Base-by-base conservation (phyloP, 805 yeast species). In the Metschnikowia cubensis region DNA sequence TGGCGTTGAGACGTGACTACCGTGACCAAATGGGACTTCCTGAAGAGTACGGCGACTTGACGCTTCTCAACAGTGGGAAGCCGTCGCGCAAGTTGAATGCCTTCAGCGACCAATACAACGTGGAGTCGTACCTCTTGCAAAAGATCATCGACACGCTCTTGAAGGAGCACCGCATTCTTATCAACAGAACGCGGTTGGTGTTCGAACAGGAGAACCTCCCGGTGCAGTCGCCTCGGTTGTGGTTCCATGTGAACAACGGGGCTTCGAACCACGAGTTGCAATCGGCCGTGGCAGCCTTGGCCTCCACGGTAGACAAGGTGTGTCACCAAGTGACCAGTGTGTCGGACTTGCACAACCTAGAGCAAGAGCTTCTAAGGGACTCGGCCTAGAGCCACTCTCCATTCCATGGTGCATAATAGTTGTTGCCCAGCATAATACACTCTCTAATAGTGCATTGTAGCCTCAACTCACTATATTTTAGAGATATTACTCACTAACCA, bases 81-180 rank as follows among this genome's bases (percentile, higher is more conserved):
- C 72, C 70, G 39, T 71, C 81, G 11, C 67, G 73, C 47, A 71
- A 67, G 50, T 63, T 67, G 36, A 72, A 69, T 35, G 68, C 59
- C 35, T 77, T 78, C 60, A 75, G 74, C 54, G 66, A 64, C 36
- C 59, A 59, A 33, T 78, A 69, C 59, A 79, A 80, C 55, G 63
- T 73, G 25, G 92, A 85, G 63, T 80, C 79, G 50, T 77, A 70
- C 56, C 68, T 87, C 45, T 68, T 92, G 49, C 95, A 88, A 66
- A 70, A 69, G 47, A 78, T 91, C 21, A 81, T 88, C 31, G 84
- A 86, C 59, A 65, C 66, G 20, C 71, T 82, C 8, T 73, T 87
- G 48, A 60, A 63, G 10, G 66, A 75, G 15, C 79, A 81, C 14
- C 76, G 73, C 42, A 73, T 88, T 15, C 75, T 89, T 53, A 75